A percentile compares a stretch with the other conserved stretches of the same genome.
Conservation (phyloP, 352 stramenopile genomes). For the Pythium folliculosum region DNA sequence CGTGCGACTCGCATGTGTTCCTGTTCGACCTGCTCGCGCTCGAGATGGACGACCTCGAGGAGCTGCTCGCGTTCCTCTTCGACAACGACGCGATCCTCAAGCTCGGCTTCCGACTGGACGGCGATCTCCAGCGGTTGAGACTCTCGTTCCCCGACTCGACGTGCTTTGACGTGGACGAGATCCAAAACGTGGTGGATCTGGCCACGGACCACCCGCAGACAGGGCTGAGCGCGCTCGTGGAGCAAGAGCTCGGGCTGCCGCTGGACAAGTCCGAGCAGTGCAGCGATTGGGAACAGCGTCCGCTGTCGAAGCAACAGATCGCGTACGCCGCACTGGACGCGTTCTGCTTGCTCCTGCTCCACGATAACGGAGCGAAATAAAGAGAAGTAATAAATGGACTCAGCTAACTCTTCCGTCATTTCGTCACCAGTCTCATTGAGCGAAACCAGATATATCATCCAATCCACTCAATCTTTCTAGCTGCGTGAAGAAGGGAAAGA, state of each 20-base stretch:
- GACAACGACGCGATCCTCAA: conserved; percentile 50
- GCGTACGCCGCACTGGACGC: conserved; percentile 74
- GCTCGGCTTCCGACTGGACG: conserved; percentile 63
- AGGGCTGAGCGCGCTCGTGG: conserved; percentile 51
- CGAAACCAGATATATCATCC: no score
- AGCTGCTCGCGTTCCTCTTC: conserved; percentile 57
- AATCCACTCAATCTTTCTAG: background rate
- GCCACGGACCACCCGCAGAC: conserved; percentile 31
- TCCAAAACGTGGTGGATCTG: conserved; percentile 65
- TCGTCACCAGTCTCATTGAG: background rate
- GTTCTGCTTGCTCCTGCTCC: conserved; percentile 75
- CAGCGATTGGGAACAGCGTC: conserved; percentile 73
- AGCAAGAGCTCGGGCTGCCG: conserved; percentile 50
- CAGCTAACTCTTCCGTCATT: background rate
- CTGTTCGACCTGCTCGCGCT: conserved; percentile 59
- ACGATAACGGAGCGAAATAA: conserved; percentile 8
- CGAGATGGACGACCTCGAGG: conserved; percentile 54
- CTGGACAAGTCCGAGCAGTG: conserved; percentile 69
- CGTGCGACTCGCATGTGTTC: conserved; percentile 63
- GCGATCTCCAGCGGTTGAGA: conserved; percentile 63
- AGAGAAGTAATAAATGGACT: background rate
- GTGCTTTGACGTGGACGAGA: conserved; percentile 44
- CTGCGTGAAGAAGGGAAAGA: background rate
- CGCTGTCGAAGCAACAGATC: conserved; percentile 55
- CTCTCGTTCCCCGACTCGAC: conserved; percentile 58